phyloP scores from a whole-genome alignment of 805 yeast species.

The Spathaspora boniae region DNA sequence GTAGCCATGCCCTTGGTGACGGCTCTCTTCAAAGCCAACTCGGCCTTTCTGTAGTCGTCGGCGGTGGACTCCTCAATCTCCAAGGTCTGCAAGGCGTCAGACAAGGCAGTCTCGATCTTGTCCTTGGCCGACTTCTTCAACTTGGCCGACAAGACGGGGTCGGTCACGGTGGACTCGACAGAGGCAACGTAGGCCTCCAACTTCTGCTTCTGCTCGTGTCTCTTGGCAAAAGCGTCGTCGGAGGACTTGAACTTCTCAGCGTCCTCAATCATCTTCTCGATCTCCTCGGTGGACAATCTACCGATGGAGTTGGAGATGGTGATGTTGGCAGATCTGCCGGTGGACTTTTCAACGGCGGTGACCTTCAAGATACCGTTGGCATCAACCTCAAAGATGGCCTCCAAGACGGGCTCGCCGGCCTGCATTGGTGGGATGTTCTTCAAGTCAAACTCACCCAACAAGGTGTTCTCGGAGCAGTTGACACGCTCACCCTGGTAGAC shows the following conservation, averaged over 20 bases:
- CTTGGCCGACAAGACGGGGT: constrained; percentile 97
- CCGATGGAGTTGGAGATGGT: constrained; percentile 50
- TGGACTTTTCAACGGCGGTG: constrained; percentile 47
- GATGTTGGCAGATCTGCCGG: constrained; percentile 49
- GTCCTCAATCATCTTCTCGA: constrained; percentile 46
- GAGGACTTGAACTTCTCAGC: constrained; percentile 81
- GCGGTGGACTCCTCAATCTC: constrained; percentile 95
- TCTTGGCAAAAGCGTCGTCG: constrained; percentile 99
- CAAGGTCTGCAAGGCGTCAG: constrained; percentile 97
- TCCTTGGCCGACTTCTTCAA: constrained; percentile 96
- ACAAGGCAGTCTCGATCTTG: constrained; percentile 95
- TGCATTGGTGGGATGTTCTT: constrained; percentile 50
- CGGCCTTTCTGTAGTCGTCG: constrained; percentile 99
- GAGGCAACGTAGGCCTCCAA: constrained; percentile 97
- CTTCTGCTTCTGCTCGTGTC: constrained; percentile 98
- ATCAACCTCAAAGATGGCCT: constrained; percentile 48
- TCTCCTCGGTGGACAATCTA: constrained; percentile 48
- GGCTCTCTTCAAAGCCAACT: constrained; percentile 97
- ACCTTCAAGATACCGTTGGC: constrained; percentile 51
- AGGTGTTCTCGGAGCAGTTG: constrained; percentile 49
- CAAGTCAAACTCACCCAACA: constrained; percentile 49
- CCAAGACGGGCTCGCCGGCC: constrained; percentile 51
- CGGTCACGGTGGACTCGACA: constrained; percentile 93
- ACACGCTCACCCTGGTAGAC: constrained; percentile 52
- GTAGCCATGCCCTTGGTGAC: constrained; percentile 99